phyloP scores from a whole-genome alignment of 2,329 filamentous ascomycete species.

The Coniosporium tulheliwenetii region DNA sequence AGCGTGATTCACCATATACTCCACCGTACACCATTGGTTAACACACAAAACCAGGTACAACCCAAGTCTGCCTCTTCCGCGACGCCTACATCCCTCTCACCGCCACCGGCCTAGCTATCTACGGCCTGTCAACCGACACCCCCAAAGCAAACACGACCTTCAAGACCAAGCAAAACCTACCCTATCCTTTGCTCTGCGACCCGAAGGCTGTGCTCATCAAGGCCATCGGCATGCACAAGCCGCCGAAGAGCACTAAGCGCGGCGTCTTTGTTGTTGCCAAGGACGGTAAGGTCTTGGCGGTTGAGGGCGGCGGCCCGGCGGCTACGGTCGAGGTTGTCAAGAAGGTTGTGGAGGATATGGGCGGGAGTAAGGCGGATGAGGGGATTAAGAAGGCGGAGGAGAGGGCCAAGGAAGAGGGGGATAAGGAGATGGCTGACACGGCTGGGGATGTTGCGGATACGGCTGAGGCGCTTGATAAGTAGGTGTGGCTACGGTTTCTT shows the following conservation, averaged over 20 bases:
- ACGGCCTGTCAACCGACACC: conserved; percentile 75
- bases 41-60: conserved; percentile 52
- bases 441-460: conserved; percentile 30
- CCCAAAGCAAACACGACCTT: conserved; percentile 88
- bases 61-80: conserved; percentile 83
- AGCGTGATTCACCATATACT: too few species aligned
- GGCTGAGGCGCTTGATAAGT: conserved; percentile 17
- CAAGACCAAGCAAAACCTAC: conserved; percentile 78
- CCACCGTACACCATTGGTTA: too few species aligned
- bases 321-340: conserved; percentile 64
- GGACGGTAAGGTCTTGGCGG: conserved; percentile 61
- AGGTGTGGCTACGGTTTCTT: background rate
- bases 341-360: conserved; percentile 44
- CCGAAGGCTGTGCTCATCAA: conserved; percentile 55
- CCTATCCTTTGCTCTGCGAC: conserved; percentile 81
- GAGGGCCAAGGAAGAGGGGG: conserved; percentile 9
- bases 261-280: conserved; percentile 84
- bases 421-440: conserved; percentile 19
- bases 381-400: conserved; percentile 19
- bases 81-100: conserved; percentile 67
- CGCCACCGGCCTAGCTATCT: conserved; percentile 67
- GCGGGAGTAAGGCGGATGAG: conserved; percentile 10
- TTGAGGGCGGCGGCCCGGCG: conserved; percentile 60
- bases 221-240: conserved; percentile 82
- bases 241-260: conserved; percentile 61